Base-by-base conservation (phyloP, 495 filamentous ascomycete genomes). In the Penicillium angulare region DNA sequence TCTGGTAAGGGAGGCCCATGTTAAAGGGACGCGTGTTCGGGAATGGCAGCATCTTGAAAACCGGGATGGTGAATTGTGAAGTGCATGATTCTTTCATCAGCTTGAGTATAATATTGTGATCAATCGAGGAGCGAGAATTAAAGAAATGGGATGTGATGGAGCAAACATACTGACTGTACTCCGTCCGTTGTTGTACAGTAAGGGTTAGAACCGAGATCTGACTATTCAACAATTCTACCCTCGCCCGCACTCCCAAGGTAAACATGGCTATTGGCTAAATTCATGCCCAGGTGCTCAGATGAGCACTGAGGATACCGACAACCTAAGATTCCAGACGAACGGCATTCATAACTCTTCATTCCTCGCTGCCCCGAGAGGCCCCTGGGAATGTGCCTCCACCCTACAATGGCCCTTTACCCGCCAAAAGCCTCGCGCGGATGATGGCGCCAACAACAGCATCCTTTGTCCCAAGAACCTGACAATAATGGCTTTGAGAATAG, bases 341-440 rank as follows among this genome's bases (percentile, higher is more conserved):
- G 58, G 49, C 60, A 65, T 65, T 65, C 62, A 60, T 47, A 43
- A 3, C 23, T 26, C 22, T 38, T 40, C 60, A 65, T 65, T 65
- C 62, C 39, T 65, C 29, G 51, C 55, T 50, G 35, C 35, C 53
- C 44, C 16, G 52, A 53, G 47, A 39, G 48, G 52, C 40, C 47
- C 35, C 49, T 40, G 46, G 53, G 51, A 60, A 63, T 60, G 59
- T 40, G n/a, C 16, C 45, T 35, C 43, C 43, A 23, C 54, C 60
- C 49, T 60, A 26, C 48, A 32, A 43, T 38, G 32, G 39, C 32
- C 49, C 52, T 50, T 33, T 13, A 41, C 31, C 20, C 8, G 21
- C 10, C 10, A n/a, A 13, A 41, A 45, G 47, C 27, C 15, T 45
- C 41, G 33, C 13, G 45, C 27, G 13, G 13, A 35, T 24, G 31